Evolutionary conservation across 2,329 filamentous ascomycete species (phyloP).

Genomic region (Fusarium tricinctum): DNA sequence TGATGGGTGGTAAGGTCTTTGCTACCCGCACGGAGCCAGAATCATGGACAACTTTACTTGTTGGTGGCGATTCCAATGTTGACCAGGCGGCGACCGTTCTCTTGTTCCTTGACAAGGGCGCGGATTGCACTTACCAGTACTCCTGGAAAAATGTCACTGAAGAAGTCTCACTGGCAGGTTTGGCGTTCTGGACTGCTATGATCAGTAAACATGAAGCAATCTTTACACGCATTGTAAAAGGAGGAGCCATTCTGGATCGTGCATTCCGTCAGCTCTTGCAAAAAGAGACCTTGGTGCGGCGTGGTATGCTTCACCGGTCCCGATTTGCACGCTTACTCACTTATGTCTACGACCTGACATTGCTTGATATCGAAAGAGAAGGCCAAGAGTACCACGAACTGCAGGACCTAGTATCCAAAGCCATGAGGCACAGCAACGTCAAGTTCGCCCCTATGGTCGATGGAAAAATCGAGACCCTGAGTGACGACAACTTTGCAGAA

Average conservation of each 20-base stretch:
- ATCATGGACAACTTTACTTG: conserved; percentile 43
- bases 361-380: conserved; percentile 18
- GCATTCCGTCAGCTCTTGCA: conserved; percentile 38
- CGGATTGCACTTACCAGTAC: conserved; percentile 38
- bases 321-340: conserved; percentile 45
- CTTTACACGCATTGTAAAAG: conserved; percentile 40
- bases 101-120: conserved; percentile 44
- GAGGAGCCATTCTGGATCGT: conserved; percentile 34
- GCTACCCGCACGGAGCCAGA: conserved; percentile 34
- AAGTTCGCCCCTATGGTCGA: conserved; percentile 27
- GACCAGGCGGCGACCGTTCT: conserved; percentile 41
- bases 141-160: conserved; percentile 37
- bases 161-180: conserved; percentile 36
- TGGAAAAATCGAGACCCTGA: conserved; percentile 24
- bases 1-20: conserved; percentile 52
- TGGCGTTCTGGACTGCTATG: conserved; percentile 50
- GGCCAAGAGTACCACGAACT: conserved; percentile 29
- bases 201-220: conserved; percentile 45
- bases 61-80: conserved; percentile 11
- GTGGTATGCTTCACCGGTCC: conserved; percentile 18
- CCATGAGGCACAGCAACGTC: conserved; percentile 36
- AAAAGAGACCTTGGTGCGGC: conserved; percentile 24
- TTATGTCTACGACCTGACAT: conserved; percentile 45
- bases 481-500: conserved; percentile 39
- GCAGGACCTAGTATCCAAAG: conserved; percentile 22